Evolutionary conservation across 306 rosid genomes (phyloP), one percentile per base, ranked within the genome.

Genomic region (Gynostemma pentaphyllum): DNA sequence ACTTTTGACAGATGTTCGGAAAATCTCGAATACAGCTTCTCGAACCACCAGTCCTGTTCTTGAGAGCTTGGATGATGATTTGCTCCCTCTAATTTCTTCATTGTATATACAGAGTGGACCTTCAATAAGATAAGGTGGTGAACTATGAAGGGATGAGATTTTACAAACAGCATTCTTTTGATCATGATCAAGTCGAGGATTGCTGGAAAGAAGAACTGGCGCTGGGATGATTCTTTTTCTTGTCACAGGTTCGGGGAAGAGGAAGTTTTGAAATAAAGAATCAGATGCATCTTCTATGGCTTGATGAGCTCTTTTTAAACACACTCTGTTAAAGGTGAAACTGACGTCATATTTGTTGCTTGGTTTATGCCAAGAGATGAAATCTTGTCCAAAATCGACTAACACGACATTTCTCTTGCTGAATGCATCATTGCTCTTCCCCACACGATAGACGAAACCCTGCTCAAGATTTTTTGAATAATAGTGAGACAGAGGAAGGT

Each of bases 241-340:
- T 0, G 74, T 41, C 22, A 28, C 51, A 22, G 22, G 15, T 10
- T 34, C 29, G 14, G 77, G 78, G 34, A 77, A 77, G 45, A 72
- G 65, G 66, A 57, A 64, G 55, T 56, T 65, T 24, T 41, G 47
- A 16, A 76, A 56, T 28, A 65, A 63, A 59, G 64, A 24, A 11
- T 64, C 48, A 2, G 71, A 68, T 6, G 67, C 63, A 48, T 55
- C 56, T 40, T 64, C 1, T 50, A 77, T 9, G 5, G 77, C 74
- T 19, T 68, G 77, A 65, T 76, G 77, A 56, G 77, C 77, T 47
- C 72, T 68, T 68, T 73, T 77, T 30, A 72, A 64, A 52, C 75
- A 68, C 15, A 72, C 66, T 48, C 72, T 63, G 54, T 76, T 76
- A 77, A 76, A 76, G 37, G 77, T 72, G 68, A 72, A 64, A 44